These are phyloP conservation scores for Suhomyces canberraensis DNA, from an alignment of 805 yeast species.

Conservation along the genomic window DNA sequence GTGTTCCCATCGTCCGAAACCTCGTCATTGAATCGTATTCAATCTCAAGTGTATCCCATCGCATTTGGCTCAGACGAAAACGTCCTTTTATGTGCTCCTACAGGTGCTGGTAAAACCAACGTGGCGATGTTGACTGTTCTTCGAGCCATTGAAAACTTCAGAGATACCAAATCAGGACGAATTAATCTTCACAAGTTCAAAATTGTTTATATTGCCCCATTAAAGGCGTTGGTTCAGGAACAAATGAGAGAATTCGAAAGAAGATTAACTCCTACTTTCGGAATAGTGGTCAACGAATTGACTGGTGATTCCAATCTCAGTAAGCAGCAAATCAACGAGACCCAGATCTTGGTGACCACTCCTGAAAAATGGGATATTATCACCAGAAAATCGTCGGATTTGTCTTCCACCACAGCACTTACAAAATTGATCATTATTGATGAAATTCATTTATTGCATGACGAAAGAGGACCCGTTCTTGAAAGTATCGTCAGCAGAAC, in stretches of 20 bases:
- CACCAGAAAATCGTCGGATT: constrained; percentile 74
- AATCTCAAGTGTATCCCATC: constrained; percentile 74
- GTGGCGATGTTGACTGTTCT: constrained; percentile 85
- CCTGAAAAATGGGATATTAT: constrained; percentile 98
- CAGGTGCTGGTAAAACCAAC: constrained; percentile 98
- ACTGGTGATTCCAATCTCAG: constrained; percentile 87
- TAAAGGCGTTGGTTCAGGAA: constrained; percentile 93
- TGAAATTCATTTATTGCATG: constrained; percentile 90
- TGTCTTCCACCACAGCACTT: constrained; percentile 52
- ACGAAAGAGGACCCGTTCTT: constrained; percentile 91
- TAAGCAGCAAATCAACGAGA: constrained; percentile 67
- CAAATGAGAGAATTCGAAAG: constrained; percentile 84
- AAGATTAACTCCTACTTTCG: constrained; percentile 56
- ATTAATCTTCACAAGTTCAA: constrained; percentile 58
- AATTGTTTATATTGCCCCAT: constrained; percentile 86
- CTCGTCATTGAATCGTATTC: constrained; percentile 70
- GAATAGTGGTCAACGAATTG: constrained; percentile 74
- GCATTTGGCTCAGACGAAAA: constrained; percentile 74
- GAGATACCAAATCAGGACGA: constrained; percentile 45
- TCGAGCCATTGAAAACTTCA: constrained; percentile 53
- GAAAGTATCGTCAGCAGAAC: constrained; percentile 85
- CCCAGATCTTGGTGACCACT: constrained; percentile 86
- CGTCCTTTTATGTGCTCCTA: constrained; percentile 89
- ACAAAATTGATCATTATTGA: constrained; percentile 79
- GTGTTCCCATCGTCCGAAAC: constrained; percentile 74